A percentile compares a stretch with the other conserved stretches of the same genome.
Evolutionary conservation across 2,329 filamentous ascomycete species (phyloP).

Genomic region (Botryotinia globosa): DNA sequence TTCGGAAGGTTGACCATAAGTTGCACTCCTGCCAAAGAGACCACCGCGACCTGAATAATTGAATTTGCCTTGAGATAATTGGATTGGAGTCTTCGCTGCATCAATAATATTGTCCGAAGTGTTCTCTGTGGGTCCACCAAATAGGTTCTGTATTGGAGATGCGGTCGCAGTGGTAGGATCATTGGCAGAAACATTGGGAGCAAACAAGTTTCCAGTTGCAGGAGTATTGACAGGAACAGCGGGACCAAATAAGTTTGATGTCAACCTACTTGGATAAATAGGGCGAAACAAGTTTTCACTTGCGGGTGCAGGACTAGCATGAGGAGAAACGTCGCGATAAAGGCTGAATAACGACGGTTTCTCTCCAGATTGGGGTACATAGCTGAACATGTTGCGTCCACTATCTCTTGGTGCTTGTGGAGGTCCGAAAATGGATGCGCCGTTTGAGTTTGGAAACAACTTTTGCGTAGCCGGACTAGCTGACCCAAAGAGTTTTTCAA

Average conservation of each 20-base stretch:
- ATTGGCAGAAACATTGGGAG: too few relatives aligned
- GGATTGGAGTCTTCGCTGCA: neutral
- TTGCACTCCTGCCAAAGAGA: neutral
- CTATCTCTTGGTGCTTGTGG: neutral
- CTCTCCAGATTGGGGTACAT: neutral
- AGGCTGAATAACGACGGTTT: neutral
- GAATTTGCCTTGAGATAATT: neutral
- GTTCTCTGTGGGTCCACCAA: neutral
- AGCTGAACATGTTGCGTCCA: neutral
- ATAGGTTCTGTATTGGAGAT: neutral
- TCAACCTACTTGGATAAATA: neutral
- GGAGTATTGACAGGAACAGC: neutral
- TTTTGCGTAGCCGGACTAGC: too few relatives aligned
- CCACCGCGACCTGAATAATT: neutral
- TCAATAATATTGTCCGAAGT: neutral
- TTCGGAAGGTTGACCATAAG: neutral
- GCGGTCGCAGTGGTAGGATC: neutral
- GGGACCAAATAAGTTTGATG: neutral
- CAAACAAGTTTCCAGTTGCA: neutral
- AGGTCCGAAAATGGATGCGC: neutral
- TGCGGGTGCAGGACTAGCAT: neutral
- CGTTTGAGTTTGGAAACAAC: neutral
- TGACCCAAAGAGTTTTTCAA: neutral
- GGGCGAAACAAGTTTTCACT: neutral
- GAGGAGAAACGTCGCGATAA: neutral